phyloP scores from a whole-genome alignment of 495 filamentous ascomycete species.

The Xylaria castorea region DNA sequence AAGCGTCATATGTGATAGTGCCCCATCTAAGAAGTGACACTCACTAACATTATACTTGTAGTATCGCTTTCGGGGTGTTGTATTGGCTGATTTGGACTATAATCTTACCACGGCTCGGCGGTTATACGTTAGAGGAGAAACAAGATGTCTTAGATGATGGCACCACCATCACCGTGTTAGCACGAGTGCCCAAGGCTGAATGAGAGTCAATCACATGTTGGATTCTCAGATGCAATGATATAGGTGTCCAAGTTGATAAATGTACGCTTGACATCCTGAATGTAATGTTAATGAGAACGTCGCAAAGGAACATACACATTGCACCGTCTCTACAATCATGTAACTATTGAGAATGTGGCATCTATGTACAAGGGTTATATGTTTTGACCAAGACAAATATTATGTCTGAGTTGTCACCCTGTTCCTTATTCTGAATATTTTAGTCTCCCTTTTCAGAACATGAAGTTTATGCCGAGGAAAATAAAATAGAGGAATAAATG shows the following conservation, averaged over 20 bases:
- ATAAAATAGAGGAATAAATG: neutral
- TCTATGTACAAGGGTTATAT: neutral
- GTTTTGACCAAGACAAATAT: neutral
- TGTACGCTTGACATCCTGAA: neutral
- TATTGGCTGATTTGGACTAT: constrained; percentile 79
- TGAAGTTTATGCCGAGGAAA: neutral
- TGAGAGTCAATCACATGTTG: constrained; percentile 8
- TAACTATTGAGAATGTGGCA: neutral
- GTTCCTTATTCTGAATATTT: neutral
- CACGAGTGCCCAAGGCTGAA: constrained; percentile 46
- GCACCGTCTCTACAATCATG: neutral
- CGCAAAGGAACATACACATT: neutral
- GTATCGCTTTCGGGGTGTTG: constrained; percentile 61
- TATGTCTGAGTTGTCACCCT: neutral
- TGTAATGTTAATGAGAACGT: neutral
- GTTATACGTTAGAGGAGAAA: constrained; percentile 66
- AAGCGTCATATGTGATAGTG: neutral
- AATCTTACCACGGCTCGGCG: constrained; percentile 63
- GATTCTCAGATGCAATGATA: neutral
- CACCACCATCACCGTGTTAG: constrained; percentile 63
- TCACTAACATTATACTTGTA: neutral
- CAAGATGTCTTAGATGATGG: constrained; percentile 64
- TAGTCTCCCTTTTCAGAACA: neutral
- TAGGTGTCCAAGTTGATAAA: neutral
- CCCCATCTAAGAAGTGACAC: neutral